Conservation (phyloP, 2,329 filamentous ascomycete species). For the Colletotrichum plurivorum region DNA sequence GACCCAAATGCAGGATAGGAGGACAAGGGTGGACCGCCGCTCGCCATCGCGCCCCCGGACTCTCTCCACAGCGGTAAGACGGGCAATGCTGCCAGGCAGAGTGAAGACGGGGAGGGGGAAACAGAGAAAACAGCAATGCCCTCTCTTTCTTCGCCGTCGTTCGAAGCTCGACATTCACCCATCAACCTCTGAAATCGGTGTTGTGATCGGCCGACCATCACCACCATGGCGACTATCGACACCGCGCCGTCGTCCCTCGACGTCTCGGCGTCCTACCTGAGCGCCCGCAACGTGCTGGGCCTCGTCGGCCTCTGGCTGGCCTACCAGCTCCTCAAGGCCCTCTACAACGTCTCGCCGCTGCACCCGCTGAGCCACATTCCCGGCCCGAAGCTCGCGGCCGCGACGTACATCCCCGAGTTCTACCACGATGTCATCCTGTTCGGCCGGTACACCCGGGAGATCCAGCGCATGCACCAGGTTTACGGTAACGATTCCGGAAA, state of each 20-base stretch:
- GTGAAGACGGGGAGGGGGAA: no score
- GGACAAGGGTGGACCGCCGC: conserved; percentile 17
- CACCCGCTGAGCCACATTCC: conserved; percentile 56
- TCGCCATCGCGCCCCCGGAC: conserved; percentile 29
- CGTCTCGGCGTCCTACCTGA: conserved; percentile 27
- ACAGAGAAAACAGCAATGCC: conserved; percentile 18
- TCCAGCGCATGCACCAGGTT: conserved; percentile 53
- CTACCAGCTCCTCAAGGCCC: conserved; percentile 46
- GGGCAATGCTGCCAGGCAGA: neutral
- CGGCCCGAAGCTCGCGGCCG: conserved; percentile 53
- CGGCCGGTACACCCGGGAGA: conserved; percentile 52
- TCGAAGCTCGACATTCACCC: neutral
- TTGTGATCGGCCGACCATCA: neutral
- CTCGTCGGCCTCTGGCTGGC: conserved; percentile 46
- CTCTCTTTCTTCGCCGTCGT: conserved; percentile 6
- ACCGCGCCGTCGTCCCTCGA: conserved; percentile 12
- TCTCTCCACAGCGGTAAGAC: conserved; percentile 27
- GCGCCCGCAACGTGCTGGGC: conserved; percentile 23
- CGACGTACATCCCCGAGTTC: conserved; percentile 53
- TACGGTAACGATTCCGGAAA: conserved; percentile 48
- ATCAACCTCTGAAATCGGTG: neutral
- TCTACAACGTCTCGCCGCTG: conserved; percentile 56
- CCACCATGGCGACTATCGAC: conserved; percentile 30
- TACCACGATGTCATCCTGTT: conserved; percentile 54
- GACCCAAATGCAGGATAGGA: conserved; percentile 18